Percentiles rank a stretch among this genome's conserved stretches.
Evolutionary conservation across 345 rosid species (phyloP).

Genomic region (Capsella bursapastoris): DNA sequence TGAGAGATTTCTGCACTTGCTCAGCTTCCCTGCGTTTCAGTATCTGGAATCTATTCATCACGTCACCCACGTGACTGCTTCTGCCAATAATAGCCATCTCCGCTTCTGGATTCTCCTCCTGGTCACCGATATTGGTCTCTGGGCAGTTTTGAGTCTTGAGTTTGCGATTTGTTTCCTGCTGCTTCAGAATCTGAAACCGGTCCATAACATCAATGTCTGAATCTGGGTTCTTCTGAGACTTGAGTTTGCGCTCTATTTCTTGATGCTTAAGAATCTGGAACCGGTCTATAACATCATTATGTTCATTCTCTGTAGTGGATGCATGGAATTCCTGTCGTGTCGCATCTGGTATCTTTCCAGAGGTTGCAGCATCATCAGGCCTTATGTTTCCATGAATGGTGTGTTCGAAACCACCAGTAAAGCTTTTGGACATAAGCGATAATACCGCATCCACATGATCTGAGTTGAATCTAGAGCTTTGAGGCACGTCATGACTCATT

Average conservation of each 20-base stretch:
- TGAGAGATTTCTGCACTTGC: conserved; percentile 27
- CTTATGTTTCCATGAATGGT: conserved; percentile 34
- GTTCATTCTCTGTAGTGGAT: conserved; percentile 31
- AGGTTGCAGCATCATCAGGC: conserved; percentile 26
- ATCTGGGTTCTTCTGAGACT: conserved; percentile 27
- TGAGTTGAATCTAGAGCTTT: conserved; percentile 31
- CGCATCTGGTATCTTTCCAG: conserved; percentile 17
- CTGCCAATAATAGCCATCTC: conserved; percentile 36
- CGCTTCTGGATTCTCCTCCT: conserved; percentile 29
- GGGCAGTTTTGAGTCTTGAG: conserved; percentile 20
- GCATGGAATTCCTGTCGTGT: conserved; percentile 25
- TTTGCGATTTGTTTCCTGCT: conserved; percentile 37
- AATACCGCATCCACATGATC: conserved; percentile 29
- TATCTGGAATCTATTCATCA: conserved; percentile 57
- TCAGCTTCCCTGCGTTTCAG: conserved; percentile 50
- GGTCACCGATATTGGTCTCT: conserved; percentile 18
- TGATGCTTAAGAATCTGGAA: conserved; percentile 51
- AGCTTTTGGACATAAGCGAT: conserved; percentile 34
- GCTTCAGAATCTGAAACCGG: conserved; percentile 54
- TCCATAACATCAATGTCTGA: conserved; percentile 55
- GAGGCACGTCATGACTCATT: conserved; percentile 32
- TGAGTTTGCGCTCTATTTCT: conserved; percentile 27
- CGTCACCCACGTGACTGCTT: conserved; percentile 52
- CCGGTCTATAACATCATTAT: conserved; percentile 60
- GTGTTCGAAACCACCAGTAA: conserved; percentile 26